Evolutionary conservation across 2,329 filamentous ascomycete species (phyloP), one percentile per base, ranked within the genome.

Genomic region (Alternaria alternata): DNA sequence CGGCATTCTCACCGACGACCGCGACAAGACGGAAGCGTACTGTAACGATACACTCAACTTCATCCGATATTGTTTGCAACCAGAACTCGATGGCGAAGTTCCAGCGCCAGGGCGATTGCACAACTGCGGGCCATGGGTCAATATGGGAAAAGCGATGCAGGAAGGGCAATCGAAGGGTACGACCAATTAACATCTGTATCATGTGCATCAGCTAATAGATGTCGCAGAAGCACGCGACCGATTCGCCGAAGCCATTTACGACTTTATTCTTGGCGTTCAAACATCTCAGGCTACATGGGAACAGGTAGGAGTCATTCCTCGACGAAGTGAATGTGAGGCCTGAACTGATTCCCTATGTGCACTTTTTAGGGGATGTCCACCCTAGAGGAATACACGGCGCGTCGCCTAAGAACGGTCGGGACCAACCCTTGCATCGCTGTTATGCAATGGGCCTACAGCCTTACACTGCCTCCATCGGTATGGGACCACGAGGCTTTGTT

Each of bases 241-340:
- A 12, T 63, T 63, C 18, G 58, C 61, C 20, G 57, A 53, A 30
- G 24, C 57, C n/a, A 54, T 63, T 18, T 63, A 61, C 30, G 57
- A 51, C 16, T 61, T 61, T 47, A 38, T 63, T 18, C 28, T 28
- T 12, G 57, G 51, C 28, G 61, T 63, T 14, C 41, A 51, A 20
- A 36, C 39, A 16, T 61, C 61, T 9, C 61, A 63, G 30, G 61
- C 57, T 48, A 55, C 38, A 9, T 60, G 60, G 59, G 49, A 32
- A 7, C 54, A 41, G 18, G 36, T 39, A 20, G n/a, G n/a, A 39
- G n/a, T 7, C 16, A 0, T n/a, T 16, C 7, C n/a, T 20, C 7
- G 0, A 20, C 8, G 7, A 9, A 39, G 4, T 39, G 36, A 7
- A 20, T 18, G 36, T 18, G 7, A 39, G n/a, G 18, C 7, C 7